Percentiles rank a stretch among this genome's conserved stretches.
Evolutionary conservation across 768 basidiomycete species (phyloP).

Genomic region (Trametes elegans): DNA sequence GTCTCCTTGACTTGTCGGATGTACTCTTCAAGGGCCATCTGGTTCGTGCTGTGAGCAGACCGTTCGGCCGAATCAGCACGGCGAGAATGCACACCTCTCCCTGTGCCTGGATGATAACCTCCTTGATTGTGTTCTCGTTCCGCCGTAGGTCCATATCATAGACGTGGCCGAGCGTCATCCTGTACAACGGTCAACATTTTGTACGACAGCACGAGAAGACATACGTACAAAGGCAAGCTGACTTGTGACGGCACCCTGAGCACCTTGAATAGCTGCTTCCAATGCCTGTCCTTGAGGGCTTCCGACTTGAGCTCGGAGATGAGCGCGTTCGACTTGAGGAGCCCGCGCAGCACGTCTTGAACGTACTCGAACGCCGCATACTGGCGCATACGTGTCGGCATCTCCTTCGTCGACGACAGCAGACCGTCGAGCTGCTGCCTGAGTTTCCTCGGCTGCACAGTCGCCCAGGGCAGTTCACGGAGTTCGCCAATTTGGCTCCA

Average conservation of each 20-base stretch:
- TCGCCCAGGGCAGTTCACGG: conserved; percentile 86
- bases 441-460: conserved; percentile 91
- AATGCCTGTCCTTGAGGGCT: conserved; percentile 95
- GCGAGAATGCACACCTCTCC: conserved; percentile 66
- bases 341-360: conserved; percentile 81
- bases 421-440: conserved; percentile 93
- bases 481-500: conserved; percentile 93
- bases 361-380: conserved; percentile 99
- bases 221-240: conserved; percentile 66
- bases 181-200: conserved; percentile 27
- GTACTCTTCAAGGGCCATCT: conserved; percentile 96
- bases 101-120: conserved; percentile 94
- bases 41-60: conserved; percentile 21
- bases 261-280: conserved; percentile 95
- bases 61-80: not conserved
- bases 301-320: conserved; percentile 97
- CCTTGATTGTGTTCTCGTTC: conserved; percentile 89
- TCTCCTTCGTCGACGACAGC: conserved; percentile 91
- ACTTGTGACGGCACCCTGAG: conserved; percentile 74
- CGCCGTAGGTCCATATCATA: conserved; percentile 95
- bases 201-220: conserved; percentile 8
- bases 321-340: conserved; percentile 87
- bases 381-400: conserved; percentile 98
- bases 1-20: conserved; percentile 95
- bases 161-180: conserved; percentile 94